A percentile compares a stretch with the other conserved stretches of the same genome.
Conservation (phyloP, 2,329 filamentous ascomycete genomes). For the Gyromitra esculenta region DNA sequence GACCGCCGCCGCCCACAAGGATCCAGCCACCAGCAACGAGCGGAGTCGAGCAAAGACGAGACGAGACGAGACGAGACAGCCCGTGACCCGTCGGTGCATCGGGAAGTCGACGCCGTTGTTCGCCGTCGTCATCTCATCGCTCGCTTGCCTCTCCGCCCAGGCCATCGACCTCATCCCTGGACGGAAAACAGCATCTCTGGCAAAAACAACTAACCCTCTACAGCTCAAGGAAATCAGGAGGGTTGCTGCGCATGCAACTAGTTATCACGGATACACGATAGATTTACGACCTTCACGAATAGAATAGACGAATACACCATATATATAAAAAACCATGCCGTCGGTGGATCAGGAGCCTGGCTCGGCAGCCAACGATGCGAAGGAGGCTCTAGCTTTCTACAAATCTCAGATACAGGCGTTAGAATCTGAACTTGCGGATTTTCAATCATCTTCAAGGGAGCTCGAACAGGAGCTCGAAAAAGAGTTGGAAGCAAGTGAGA, state of each 20-base stretch:
- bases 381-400: slow-evolving; percentile 90
- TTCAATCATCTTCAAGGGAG: slow-evolving; percentile 92
- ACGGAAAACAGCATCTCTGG: slow-evolving; percentile 15
- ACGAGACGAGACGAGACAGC: slow-evolving; percentile 40
- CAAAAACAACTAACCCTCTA: slow-evolving; percentile 8
- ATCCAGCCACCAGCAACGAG: slow-evolving; percentile 19
- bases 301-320: slow-evolving; percentile 37
- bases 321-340: slow-evolving; percentile 36
- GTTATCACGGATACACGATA: slow-evolving; percentile 47
- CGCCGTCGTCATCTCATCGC: slow-evolving; percentile 49
- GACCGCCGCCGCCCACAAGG: slow-evolving; percentile 10
- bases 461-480: slow-evolving; percentile 94
- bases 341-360: slow-evolving; percentile 38
- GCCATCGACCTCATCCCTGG: slow-evolving; percentile 30
- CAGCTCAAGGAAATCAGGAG: slow-evolving; percentile 13
- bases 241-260: slow-evolving; percentile 32
- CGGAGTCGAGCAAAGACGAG: slow-evolving; percentile 31
- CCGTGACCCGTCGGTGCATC: slow-evolving; percentile 44
- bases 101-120: slow-evolving; percentile 39
- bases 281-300: slow-evolving; percentile 47
- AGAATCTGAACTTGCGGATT: slow-evolving; percentile 89
- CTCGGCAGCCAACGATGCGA: slow-evolving; percentile 36
- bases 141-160: slow-evolving; percentile 36
- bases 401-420: slow-evolving; percentile 94
- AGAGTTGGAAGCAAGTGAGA: slow-evolving; percentile 94